Evolutionary conservation across 2,329 filamentous ascomycete species (phyloP).

Genomic region (Trichoderma sp.): DNA sequence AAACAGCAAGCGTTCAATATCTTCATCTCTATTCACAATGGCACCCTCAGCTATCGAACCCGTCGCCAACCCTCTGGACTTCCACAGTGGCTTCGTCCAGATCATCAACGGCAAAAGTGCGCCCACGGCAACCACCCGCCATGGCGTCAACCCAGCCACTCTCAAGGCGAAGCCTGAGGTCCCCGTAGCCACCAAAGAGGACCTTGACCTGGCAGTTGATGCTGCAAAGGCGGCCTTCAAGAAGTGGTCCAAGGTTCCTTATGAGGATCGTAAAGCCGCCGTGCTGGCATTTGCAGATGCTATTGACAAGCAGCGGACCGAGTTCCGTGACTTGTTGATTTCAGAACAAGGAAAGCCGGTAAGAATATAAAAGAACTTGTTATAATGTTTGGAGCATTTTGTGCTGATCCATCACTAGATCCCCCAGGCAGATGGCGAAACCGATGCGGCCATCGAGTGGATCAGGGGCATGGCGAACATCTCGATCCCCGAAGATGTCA

Average conservation of each 20-base stretch:
- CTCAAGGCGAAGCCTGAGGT: slow-evolving; percentile 32
- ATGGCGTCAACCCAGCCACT: slow-evolving; percentile 31
- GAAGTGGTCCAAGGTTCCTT: slow-evolving; percentile 28
- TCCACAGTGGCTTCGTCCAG: slow-evolving; percentile 3
- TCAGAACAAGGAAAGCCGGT: slow-evolving; percentile 29
- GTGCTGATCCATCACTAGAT: neutral
- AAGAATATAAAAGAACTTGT: neutral
- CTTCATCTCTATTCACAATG: neutral
- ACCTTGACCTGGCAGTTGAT: slow-evolving; percentile 31
- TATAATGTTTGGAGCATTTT: neutral
- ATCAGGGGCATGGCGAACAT: slow-evolving; percentile 30
- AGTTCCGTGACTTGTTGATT: slow-evolving; percentile 24
- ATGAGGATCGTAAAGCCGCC: slow-evolving; percentile 27
- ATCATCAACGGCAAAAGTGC: slow-evolving; percentile 28
- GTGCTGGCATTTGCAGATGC: slow-evolving; percentile 29
- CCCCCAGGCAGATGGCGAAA: slow-evolving; percentile 21
- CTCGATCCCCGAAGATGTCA: slow-evolving; percentile 35
- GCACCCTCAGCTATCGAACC: neutral
- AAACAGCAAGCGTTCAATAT: neutral
- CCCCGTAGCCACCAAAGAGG: slow-evolving; percentile 28
- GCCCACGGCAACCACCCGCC: slow-evolving; percentile 22
- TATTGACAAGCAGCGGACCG: slow-evolving; percentile 24
- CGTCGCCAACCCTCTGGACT: neutral
- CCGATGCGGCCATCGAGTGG: slow-evolving; percentile 25
- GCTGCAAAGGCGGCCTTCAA: slow-evolving; percentile 29